Base-by-base conservation (phyloP, 441 rosid species). In the Adansonia gregorii region DNA sequence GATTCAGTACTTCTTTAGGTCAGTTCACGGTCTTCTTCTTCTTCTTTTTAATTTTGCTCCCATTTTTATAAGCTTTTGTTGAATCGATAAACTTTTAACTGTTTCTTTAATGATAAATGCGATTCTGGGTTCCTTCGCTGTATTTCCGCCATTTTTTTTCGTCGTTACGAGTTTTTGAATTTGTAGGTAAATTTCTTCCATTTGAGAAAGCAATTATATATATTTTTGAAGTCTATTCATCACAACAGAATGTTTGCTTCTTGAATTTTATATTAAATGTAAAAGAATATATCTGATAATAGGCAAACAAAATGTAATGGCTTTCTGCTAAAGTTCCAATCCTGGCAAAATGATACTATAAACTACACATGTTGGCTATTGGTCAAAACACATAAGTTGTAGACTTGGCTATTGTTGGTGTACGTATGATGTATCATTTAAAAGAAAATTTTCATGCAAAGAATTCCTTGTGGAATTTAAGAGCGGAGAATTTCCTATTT, bases 1-100 rank as follows among this genome's bases (percentile, higher is more conserved):
- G 99, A 75, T 85, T 93, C 56, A 93, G 98, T 85, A 94, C 97
- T 80, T 96, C 97, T 68, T 12, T 94, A 55, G 98, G 99, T 92
- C 51, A 76, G 92, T 77, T 65, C 52, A 15, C 35, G 0, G 17
- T 67, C n/a, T 61, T 73, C 0, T 52, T 3, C 48, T 31, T n/a
- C 20, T 31, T 31, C 31, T 31, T 31, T 31, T 31, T 31, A 31
- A 31, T 31, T 31, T 31, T 31, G 35, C 35, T 31, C 41, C 41
- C 55, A 39, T 59, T 48, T 67, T 49, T 6, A 52, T 52, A 12
- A 54, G 15, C 43, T 79, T 68, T 46, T 10, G 41, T 20, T 22
- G 6, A 43, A 19, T 39, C 22, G 7, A 14, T 15, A 39, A 14
- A 45, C 52, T 27, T n/a, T 54, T 64, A n/a, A 41, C 55, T 77